Percentiles rank a stretch among this genome's conserved stretches.
Evolutionary conservation across 2,329 filamentous ascomycete species (phyloP).

Genomic region (Diaporthe sp.): DNA sequence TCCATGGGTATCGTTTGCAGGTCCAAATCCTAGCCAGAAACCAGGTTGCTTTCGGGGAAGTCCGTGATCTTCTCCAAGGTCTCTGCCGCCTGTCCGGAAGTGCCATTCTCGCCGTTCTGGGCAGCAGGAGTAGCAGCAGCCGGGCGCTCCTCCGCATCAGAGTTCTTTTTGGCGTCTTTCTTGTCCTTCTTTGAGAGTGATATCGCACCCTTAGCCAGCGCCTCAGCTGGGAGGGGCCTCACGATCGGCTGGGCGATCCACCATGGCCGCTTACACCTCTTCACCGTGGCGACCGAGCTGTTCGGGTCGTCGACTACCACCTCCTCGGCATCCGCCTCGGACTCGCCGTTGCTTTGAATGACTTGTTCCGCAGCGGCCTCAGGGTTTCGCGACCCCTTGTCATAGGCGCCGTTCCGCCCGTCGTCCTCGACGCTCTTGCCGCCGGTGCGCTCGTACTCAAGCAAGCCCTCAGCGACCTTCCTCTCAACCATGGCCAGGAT

Average conservation of each 20-base stretch:
- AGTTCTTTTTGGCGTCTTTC: slow-evolving; percentile 48
- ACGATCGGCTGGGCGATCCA: slow-evolving; percentile 93
- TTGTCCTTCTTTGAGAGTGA: slow-evolving; percentile 78
- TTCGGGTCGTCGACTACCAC: slow-evolving; percentile 60
- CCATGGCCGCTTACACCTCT: slow-evolving; percentile 83
- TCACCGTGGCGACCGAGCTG: slow-evolving; percentile 76
- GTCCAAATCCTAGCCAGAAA: slow-evolving; percentile 27
- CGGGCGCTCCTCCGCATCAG: slow-evolving; percentile 30
- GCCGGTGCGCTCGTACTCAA: slow-evolving; percentile 71
- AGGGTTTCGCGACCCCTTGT: slow-evolving; percentile 47
- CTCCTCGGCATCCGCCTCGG: slow-evolving; percentile 47
- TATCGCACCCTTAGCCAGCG: slow-evolving; percentile 83
- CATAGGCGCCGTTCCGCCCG: slow-evolving; percentile 42
- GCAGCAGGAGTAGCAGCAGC: background rate
- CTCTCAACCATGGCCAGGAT: slow-evolving; percentile 82
- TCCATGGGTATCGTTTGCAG: background rate
- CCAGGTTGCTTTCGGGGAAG: slow-evolving; percentile 32
- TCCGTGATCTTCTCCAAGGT: slow-evolving; percentile 33
- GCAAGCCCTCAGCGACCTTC: slow-evolving; percentile 78
- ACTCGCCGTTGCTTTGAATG: slow-evolving; percentile 30
- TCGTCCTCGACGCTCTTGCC: slow-evolving; percentile 60
- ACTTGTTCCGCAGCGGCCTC: slow-evolving; percentile 42
- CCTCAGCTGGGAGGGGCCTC: slow-evolving; percentile 87
- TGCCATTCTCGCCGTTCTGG: slow-evolving; percentile 15
- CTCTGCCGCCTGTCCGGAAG: slow-evolving; percentile 19